phyloP scores from a whole-genome alignment of 768 basidiomycete genomes.

The Pholiota conissans region DNA sequence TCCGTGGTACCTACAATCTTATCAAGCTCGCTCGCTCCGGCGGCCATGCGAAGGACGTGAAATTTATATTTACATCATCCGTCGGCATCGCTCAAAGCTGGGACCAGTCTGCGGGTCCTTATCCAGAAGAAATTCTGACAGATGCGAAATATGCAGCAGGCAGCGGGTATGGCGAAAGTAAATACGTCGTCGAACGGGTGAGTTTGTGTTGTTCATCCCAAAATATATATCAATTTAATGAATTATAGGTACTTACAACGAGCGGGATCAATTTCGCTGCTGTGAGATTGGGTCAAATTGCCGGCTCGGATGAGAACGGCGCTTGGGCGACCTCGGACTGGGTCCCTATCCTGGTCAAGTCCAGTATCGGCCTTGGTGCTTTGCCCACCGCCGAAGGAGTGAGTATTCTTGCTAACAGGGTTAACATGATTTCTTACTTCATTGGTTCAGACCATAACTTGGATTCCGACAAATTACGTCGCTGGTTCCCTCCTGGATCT shows the following conservation, averaged over 20 bases:
- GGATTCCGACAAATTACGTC: conserved; percentile 3
- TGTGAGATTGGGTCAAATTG: conserved; percentile 39
- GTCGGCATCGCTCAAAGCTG: conserved; percentile 32
- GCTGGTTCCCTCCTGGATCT: conserved; percentile 2
- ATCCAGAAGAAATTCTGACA: conserved; percentile 18
- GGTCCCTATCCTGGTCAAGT: conserved; percentile 37
- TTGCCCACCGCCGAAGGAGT: conserved; percentile 31
- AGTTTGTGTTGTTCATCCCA: no score
- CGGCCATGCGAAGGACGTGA: conserved; percentile 23
- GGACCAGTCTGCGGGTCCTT: conserved; percentile 24
- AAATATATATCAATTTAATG: no score
- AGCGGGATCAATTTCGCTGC: conserved; percentile 27
- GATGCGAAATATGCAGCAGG: conserved; percentile 25
- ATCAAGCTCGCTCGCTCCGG: conserved; percentile 37
- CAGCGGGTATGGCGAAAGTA: conserved; percentile 37
- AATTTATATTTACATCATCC: conserved; percentile 42
- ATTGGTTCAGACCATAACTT: conserved; percentile 2
- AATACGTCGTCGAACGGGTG: conserved; percentile 35
- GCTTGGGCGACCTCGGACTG: conserved; percentile 41
- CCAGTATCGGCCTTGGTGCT: conserved; percentile 22
- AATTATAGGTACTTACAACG: conserved; percentile 30
- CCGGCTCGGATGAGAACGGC: conserved; percentile 32
- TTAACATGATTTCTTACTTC: neutral
- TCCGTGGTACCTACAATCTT: conserved; percentile 46
- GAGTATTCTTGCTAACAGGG: conserved; percentile 13